Conservation (phyloP, 1,139 yeast genomes). For the Meyerozyma sp. region DNA sequence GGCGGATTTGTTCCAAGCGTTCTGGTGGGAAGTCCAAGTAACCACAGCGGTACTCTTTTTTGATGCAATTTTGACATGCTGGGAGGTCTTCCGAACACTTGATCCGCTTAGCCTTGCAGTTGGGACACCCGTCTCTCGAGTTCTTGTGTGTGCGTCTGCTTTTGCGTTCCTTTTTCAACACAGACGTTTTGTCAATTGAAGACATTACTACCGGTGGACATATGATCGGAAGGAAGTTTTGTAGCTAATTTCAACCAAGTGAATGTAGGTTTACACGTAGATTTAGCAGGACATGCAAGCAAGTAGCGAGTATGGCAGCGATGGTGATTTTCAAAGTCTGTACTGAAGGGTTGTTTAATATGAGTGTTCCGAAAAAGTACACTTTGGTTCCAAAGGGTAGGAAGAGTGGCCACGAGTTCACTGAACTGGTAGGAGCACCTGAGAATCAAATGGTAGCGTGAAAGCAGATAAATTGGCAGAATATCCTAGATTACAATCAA, state of each 20-base stretch:
- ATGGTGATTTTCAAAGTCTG: too few species aligned
- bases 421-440: too few species aligned
- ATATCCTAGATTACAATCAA: not conserved
- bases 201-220: not conserved
- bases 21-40: slow-evolving; percentile 39
- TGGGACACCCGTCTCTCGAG: slow-evolving; percentile 44
- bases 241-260: too few species aligned
- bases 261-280: too few species aligned
- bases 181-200: not conserved
- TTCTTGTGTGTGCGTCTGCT: slow-evolving; percentile 42
- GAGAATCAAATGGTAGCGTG: not conserved
- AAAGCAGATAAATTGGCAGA: not conserved
- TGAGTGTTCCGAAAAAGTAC: too few species aligned
- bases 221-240: not conserved
- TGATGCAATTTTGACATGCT: slow-evolving; percentile 34
- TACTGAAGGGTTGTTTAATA: too few species aligned
- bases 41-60: slow-evolving; percentile 37
- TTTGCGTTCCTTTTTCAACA: slow-evolving; percentile 20
- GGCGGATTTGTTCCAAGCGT: slow-evolving; percentile 26
- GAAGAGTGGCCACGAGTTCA: too few species aligned
- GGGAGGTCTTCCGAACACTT: slow-evolving; percentile 44
- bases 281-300: too few species aligned
- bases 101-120: slow-evolving; percentile 40
- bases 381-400: too few species aligned
- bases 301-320: too few species aligned